Base-by-base conservation (phyloP, 2,329 filamentous ascomycete species). In the Colletotrichum ledebouriae region DNA sequence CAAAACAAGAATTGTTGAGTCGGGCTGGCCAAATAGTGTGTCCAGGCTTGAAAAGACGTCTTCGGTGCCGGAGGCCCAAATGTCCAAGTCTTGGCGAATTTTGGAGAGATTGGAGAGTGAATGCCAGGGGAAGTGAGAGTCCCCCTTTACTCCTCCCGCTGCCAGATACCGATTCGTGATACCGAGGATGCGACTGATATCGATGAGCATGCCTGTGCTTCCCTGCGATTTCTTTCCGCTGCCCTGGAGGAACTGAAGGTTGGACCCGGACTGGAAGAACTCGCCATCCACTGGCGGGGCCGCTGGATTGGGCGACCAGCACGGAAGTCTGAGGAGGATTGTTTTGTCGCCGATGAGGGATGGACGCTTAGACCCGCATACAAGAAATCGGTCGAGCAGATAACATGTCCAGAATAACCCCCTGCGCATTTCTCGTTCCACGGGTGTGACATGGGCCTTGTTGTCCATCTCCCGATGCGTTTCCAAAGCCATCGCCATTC, bases 321-420 rank as follows among this genome's bases (percentile, higher is more conserved):
- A 91, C 0, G 94, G 94, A 3, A 97, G 81, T 41, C 92, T 88
- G 53, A 97, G 82, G 15, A 92, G 81, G 68, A 97, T 91, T 2
- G 89, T 90, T 75, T 92, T 89, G 77, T 97, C 94, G 29, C 88
- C 86, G 25, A 96, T 90, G 7, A 97, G 81, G n/a, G 92, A 93
- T 0, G 93, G 92, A 10, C 94, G 86, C 74, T 92, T 94, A 3
- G 93, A 95, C 15, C 94, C 94, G 72, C 92, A 94, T 1, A 92
- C 88, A 72, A 90, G 86, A 73, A 95, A 96, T n/a, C 92, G 87
- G 75, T 97, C 94, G 78, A 97, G 90, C 29, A 97, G 82, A 73
- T 96, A 97, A 76, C 92, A 95, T 2, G 92, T 90, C 94, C 94
- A 97, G 78, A 97, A 97, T 2, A 97, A 82, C n/a, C 92, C 87